Percentiles rank a stretch among this genome's conserved stretches.
Evolutionary conservation across 306 rosid genomes (phyloP).

Genomic region (Adenanthera pavonina): DNA sequence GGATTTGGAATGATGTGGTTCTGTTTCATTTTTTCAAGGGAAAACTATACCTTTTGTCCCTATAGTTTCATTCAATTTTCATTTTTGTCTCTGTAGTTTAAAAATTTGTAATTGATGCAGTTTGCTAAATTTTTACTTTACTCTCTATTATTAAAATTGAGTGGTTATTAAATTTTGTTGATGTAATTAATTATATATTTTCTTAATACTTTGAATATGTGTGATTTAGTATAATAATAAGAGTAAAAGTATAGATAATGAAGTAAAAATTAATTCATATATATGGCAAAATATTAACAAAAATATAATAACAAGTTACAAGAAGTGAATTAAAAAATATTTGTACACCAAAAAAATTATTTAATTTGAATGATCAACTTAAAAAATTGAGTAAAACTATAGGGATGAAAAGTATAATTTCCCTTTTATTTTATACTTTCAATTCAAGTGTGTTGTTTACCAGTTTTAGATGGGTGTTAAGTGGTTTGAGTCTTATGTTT

Average conservation of each 20-base stretch:
- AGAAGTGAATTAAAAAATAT: neutral
- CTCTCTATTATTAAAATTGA: neutral
- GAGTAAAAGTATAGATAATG: neutral
- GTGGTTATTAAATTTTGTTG: neutral
- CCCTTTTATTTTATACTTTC: neutral
- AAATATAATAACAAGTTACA: neutral
- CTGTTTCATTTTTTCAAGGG: neutral
- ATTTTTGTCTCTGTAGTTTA: neutral
- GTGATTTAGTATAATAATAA: neutral
- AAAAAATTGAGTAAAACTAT: neutral
- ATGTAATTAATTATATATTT: neutral
- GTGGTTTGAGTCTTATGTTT: slow-evolving; percentile 19
- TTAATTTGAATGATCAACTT: neutral
- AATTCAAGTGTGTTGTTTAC: slow-evolving; percentile 14
- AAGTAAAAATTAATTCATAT: neutral
- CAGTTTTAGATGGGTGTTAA: neutral
- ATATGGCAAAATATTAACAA: neutral
- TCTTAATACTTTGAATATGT: neutral
- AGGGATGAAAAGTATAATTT: neutral
- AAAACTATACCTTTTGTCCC: neutral
- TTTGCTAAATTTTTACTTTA: neutral
- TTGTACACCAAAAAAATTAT: neutral
- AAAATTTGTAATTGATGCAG: neutral
- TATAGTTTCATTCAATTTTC: neutral
- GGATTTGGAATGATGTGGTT: slow-evolving; percentile 22